Evolutionary conservation across 768 basidiomycete genomes (phyloP), one percentile per base, ranked within the genome.

Genomic region (Wakefieldia striispora): DNA sequence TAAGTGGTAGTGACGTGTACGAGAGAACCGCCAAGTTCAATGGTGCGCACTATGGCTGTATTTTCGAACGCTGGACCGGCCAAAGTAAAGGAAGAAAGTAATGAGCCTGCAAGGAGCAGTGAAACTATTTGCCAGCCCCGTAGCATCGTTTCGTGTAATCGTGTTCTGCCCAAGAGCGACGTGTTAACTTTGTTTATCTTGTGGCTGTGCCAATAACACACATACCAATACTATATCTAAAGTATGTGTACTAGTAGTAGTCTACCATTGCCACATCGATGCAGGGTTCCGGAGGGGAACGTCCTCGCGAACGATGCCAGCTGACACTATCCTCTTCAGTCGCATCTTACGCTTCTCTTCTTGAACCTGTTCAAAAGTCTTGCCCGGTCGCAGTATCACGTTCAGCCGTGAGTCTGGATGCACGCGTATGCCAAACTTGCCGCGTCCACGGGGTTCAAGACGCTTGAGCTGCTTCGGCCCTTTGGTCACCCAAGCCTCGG

Each of bases 401-500:
- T 79, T 79, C 61, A 97, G 62, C 40, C 84, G 80, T 10, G 94
- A 82, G 50, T 83, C 81, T 0, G 83, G 86, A 64, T 90, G 91
- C 12, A 79, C 75, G 43, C 86, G 84, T 50, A 92, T 75, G 45
- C 95, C 95, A 48, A 67, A 75, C 58, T 86, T 85, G 29, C 88
- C 89, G 55, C 95, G 82, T 45, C 91, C 95, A 67, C 83, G 86
- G 50, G 88, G 82, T 57, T 97, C 92, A 17, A 92, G 57, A 45
- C 85, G 81, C 52, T 80, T 83, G 34, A 80, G 71, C 20, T 72
- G 70, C 34, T 77, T 80, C 7, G 75, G 74, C 6, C 88, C 93
- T 67, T 98, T 97, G 40, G 82, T 86, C 14, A 97, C 93, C 95
- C 94, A 99, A 19, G 94, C 82, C 69, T 97, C 87, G 39, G 91